These are phyloP conservation scores for Pharus latifolius DNA, from an alignment of 176 grass and related monocot genomes.

Conservation along the genomic window DNA sequence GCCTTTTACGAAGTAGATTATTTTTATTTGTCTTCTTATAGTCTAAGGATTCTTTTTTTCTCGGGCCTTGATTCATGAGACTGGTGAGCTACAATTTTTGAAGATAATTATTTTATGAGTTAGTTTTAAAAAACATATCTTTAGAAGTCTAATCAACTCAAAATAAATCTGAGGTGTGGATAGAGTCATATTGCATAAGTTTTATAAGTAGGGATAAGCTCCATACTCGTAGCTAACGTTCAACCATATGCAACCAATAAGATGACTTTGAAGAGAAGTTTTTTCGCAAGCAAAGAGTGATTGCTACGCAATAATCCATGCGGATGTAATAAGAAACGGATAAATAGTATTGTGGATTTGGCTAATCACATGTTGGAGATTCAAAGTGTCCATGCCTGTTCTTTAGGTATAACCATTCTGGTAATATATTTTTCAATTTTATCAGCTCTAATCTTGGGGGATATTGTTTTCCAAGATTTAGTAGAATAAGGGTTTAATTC, in stretches of 20 bases:
- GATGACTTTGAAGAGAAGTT: background rate
- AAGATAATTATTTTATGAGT: too few relatives aligned
- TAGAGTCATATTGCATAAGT: rapidly evolving
- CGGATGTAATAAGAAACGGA: background rate
- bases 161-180: background rate
- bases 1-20: too few relatives aligned
- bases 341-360: background rate
- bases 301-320: background rate
- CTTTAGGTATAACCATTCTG: background rate
- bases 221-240: background rate
- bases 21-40: too few relatives aligned
- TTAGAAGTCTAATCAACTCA: background rate
- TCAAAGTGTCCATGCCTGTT: background rate
- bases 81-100: too few relatives aligned
- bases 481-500: too few relatives aligned
- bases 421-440: background rate
- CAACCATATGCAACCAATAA: background rate
- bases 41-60: too few relatives aligned
- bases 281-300: background rate
- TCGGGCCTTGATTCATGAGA: too few relatives aligned
- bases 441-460: background rate
- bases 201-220: background rate
- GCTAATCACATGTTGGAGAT: background rate
- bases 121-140: background rate
- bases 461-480: background rate